Conservation (phyloP, 2,329 filamentous ascomycete genomes). For the Ascochyta rabiei region DNA sequence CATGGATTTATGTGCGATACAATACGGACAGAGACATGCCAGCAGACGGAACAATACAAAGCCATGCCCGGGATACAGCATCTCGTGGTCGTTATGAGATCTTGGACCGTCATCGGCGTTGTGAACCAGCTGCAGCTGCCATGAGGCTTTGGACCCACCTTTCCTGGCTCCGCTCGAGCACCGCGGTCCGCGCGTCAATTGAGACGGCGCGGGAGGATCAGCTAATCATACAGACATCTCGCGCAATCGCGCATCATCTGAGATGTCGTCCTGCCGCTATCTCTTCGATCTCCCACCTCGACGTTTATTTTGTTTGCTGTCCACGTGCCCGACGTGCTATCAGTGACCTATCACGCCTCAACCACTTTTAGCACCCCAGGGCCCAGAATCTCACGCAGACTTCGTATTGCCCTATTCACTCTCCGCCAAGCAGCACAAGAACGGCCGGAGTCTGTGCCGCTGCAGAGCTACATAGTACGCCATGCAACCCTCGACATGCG, state of each 20-base stretch:
- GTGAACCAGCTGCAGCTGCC: background rate
- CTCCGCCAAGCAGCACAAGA: constrained; percentile 6
- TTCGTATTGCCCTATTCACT: constrained; percentile 5
- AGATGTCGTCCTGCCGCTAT: background rate
- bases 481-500: constrained; percentile 6
- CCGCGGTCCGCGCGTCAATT: constrained; percentile 4
- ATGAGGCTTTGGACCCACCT: background rate
- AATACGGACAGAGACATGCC: background rate
- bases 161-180: constrained; percentile 5
- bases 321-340: constrained; percentile 16
- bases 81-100: background rate
- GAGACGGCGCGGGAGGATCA: constrained; percentile 9
- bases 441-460: constrained; percentile 5
- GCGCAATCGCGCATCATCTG: background rate
- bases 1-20: background rate
- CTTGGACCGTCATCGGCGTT: constrained; percentile 5
- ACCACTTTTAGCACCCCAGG: constrained; percentile 8
- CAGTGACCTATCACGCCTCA: constrained; percentile 9
- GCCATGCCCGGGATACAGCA: too few relatives aligned
- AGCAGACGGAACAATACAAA: background rate
- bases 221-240: constrained; percentile 3
- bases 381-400: constrained; percentile 6
- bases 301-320: background rate
- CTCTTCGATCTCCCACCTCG: background rate
- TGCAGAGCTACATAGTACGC: constrained; percentile 6